These are phyloP conservation scores for Panicum miliaceum DNA, from an alignment of 176 grass and related monocot species.

Conservation along the genomic window DNA sequence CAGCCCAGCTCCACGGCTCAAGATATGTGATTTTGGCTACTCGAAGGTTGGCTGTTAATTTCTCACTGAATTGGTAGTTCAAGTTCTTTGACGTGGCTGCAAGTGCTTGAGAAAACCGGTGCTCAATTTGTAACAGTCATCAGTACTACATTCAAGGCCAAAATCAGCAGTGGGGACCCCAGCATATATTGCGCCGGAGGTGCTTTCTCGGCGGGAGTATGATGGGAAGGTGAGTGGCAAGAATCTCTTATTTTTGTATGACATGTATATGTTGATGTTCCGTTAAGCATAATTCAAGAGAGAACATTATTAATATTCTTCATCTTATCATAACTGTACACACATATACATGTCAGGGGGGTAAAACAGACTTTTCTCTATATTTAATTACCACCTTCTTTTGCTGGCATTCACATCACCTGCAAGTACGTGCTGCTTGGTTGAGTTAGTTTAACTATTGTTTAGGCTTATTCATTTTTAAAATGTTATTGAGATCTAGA, in stretches of 20 bases:
- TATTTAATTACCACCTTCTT: constrained; percentile 3
- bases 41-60: constrained; percentile 60
- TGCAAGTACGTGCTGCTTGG: neutral
- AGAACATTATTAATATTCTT: constrained; percentile 3
- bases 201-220: constrained; percentile 68
- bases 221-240: constrained; percentile 71
- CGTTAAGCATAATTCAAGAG: constrained; percentile 5
- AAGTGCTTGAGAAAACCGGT: constrained; percentile 16
- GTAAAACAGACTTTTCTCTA: too few relatives aligned
- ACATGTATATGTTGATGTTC: constrained; percentile 25
- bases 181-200: constrained; percentile 83
- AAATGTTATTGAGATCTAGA: constrained; percentile 21
- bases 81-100: constrained; percentile 15
- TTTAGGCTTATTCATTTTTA: constrained; percentile 24
- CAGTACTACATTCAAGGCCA: constrained; percentile 81
- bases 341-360: too few relatives aligned
- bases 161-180: constrained; percentile 87
- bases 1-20: constrained; percentile 62
- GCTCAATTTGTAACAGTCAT: constrained; percentile 59
- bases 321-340: constrained; percentile 10
- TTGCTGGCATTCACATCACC: constrained; percentile 20
- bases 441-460: constrained; percentile 13
- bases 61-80: neutral
- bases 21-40: constrained; percentile 93
- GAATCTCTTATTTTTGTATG: constrained; percentile 23